Conservation (phyloP, 179 eudicot species). For the Silene noctiflora region DNA sequence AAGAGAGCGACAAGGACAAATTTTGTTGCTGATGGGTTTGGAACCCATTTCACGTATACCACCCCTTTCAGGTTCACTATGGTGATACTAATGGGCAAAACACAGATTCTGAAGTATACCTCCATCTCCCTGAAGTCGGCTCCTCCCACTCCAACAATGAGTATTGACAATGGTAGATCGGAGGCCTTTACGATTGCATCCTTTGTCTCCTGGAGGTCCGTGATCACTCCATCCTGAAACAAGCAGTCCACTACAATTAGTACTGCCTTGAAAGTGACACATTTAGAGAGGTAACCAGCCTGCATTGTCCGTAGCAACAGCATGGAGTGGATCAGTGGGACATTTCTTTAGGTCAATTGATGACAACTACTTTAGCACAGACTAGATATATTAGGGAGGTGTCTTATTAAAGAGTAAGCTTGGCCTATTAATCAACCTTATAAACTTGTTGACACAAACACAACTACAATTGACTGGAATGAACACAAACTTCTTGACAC, state of each 20-base stretch:
- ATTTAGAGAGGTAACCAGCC: background rate
- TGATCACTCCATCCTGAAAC: constrained; percentile 93
- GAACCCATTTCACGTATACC: too few relatives aligned
- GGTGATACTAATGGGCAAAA: background rate
- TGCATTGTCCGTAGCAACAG: background rate
- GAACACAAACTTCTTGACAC: too few relatives aligned
- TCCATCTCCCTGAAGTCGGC: constrained; percentile 99
- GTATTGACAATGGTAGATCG: constrained; percentile 91
- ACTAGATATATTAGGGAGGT: background rate
- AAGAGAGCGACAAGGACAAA: background rate
- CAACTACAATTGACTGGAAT: background rate
- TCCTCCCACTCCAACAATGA: constrained; percentile 98
- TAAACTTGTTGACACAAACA: background rate
- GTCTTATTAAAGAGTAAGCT: background rate
- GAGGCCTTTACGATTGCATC: constrained; percentile 96
- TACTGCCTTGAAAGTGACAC: background rate
- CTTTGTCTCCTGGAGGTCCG: constrained; percentile 98
- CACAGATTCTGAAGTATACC: constrained; percentile 37
- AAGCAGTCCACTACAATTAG: constrained; percentile 4
- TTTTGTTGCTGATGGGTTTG: background rate
- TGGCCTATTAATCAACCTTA: background rate
- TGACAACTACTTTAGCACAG: background rate
- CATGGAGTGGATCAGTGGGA: background rate
- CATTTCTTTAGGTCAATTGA: background rate
- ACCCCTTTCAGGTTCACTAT: background rate